Evolutionary conservation across 495 filamentous ascomycete species (phyloP), one percentile per base, ranked within the genome.

Genomic region (Neurospora sp.): DNA sequence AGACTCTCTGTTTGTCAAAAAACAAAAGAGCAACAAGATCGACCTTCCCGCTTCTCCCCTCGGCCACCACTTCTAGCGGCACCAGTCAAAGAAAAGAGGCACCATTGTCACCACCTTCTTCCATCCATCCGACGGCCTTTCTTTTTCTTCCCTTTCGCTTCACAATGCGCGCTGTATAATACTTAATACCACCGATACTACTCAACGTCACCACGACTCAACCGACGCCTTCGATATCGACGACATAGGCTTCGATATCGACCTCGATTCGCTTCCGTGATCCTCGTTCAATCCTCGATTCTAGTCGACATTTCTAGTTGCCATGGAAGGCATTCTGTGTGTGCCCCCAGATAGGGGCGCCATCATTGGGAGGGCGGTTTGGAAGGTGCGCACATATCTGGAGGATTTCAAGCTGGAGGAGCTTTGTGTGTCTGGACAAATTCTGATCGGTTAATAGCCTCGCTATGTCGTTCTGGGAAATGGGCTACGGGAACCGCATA

Each of bases 311-410:
- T 48, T 41, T 22, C 2, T 72, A 35, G 35, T 20, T 37, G 5
- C 76, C 39, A 88, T 89, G 86, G 88, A 89, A 76, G 88, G 86
- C n/a, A 73, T 80, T 71, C 81, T 89, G 76, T 77, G 85, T 44
- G 81, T 85, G 35, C 87, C 87, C 41, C 87, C 87, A 6, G 87
- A 89, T 75, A 80, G 86, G 75, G 82, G 85, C 41, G 83, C 86
- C 59, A 86, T 89, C 73, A 83, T 89, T 53, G 86, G 86, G 42
- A 83, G 83, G 72, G 82, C 87, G 16, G 70, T 85, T 16, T 89
- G 87, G 86, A 89, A 89, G 87, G 87, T 89, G 73, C 69, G 78
- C 70, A 31, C 18, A 22, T 48, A 18, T 53, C 61, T 16, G 20
- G 16, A 72, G 53, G 35, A 14, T 6, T 0, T 11, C 31, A 65